Base-by-base conservation (phyloP, 2,329 filamentous ascomycete genomes). In the Laburnicola sp. region DNA sequence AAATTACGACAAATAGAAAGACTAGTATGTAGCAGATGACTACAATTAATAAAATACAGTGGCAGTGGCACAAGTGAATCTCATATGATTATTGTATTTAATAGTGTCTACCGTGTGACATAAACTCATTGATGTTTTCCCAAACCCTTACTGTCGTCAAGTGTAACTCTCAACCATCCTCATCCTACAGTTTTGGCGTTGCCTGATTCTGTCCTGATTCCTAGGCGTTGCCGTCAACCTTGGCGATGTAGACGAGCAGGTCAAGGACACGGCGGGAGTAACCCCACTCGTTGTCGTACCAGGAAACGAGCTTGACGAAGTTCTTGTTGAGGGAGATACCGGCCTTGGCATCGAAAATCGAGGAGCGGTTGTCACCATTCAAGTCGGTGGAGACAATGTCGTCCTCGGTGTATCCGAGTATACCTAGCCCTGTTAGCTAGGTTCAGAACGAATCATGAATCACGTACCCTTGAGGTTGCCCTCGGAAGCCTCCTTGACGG, bases 201-300 rank as follows among this genome's bases (percentile, higher is more conserved):
- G 59, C 62, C 62, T 62, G 63, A 63, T 63, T 71, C 69, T 56
- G 66, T 71, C 65, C 68, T 70, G 63, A 71, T 65, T 72, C 64
- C 67, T 74, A 75, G 60, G 72, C 72, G 58, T 73, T 74, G 53
- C 72, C 71, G 55, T 75, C 73, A 52, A 74, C 65, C 70, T 75
- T 74, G 66, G 73, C 73, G 62, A 75, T 74, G 70, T 74, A 74
- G 58, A 70, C 71, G 51, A 80, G 58, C 54, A 80, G 77, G 69
- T 80, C 78, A 58, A 80, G 73, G 54, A 80, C 78, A 76, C 78
- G 94, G 82, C 92, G 92, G 78, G 89, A 95, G 88, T 99, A 97
- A 74, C 92, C 94, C 91, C 92, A 97, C 86, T 97, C 93, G 85
- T 97, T 97, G 85, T 96, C 91, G 81, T 96, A 96, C 94, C 93